Percentiles rank a stretch among this genome's conserved stretches.
phyloP scores from a whole-genome alignment of 805 yeast species.

The Metschnikowia arizonensis region DNA sequence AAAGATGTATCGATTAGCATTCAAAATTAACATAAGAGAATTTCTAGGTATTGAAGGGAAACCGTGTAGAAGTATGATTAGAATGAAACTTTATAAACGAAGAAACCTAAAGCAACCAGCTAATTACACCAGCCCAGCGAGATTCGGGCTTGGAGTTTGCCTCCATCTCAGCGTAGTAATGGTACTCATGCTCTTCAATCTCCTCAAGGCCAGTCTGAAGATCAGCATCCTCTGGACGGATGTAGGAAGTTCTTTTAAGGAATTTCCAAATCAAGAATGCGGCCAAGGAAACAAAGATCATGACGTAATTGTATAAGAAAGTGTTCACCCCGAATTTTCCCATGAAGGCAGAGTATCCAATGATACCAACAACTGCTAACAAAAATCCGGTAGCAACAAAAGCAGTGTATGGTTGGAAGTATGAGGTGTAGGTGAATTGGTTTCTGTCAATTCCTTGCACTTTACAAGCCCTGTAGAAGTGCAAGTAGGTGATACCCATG shows the following conservation, averaged over 20 bases:
- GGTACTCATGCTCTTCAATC: conserved; percentile 48
- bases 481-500: conserved; percentile 20
- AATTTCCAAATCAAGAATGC: conserved; percentile 36
- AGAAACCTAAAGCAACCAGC: conserved; percentile 14
- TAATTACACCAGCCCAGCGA: conserved; percentile 12
- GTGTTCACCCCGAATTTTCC: conserved; percentile 59
- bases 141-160: conserved; percentile 20
- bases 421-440: conserved; percentile 38
- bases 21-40: neutral
- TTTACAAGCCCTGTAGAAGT: conserved; percentile 21
- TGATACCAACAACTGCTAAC: conserved; percentile 47
- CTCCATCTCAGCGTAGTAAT: conserved; percentile 33
- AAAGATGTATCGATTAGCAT: conserved; percentile 45
- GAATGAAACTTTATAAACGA: neutral
- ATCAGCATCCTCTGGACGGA: conserved; percentile 46
- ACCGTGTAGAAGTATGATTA: neutral
- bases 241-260: conserved; percentile 32
- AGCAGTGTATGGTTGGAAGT: conserved; percentile 42
- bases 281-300: conserved; percentile 50
- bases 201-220: conserved; percentile 43
- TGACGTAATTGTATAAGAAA: conserved; percentile 68
- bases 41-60: neutral
- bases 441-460: conserved; percentile 30
- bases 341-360: conserved; percentile 67
- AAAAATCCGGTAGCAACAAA: conserved; percentile 28